A percentile compares a stretch with the other conserved stretches of the same genome.
Conservation (phyloP, 805 yeast genomes). For the Candida xyloterini region DNA sequence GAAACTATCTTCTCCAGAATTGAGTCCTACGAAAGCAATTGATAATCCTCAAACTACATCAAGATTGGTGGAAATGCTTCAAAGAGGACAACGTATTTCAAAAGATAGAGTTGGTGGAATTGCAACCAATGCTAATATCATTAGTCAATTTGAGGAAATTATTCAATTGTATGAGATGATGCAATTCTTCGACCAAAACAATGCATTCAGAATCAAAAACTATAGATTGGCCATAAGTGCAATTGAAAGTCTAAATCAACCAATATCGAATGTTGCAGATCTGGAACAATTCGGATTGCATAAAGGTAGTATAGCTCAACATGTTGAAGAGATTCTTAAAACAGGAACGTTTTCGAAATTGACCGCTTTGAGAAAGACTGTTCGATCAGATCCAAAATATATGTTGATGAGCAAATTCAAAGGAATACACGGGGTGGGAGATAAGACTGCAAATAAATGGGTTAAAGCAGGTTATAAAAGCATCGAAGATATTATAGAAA, state of each 20-base stretch:
- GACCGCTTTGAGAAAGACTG: conserved; percentile 11
- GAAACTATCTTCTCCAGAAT: not conserved
- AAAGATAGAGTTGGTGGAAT: conserved; percentile 2
- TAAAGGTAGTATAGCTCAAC: conserved; percentile 39
- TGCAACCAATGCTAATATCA: conserved; percentile 28
- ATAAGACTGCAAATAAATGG: conserved; percentile 38
- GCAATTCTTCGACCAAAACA: conserved; percentile 18
- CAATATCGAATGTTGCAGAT: conserved; percentile 35
- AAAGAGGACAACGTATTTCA: conserved; percentile 1
- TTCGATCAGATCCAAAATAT: conserved; percentile 23
- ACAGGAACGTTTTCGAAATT: conserved; percentile 34
- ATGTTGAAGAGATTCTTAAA: conserved; percentile 44
- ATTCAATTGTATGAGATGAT: conserved; percentile 27
- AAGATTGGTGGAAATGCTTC: conserved; percentile 8
- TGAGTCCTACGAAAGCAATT: not conserved
- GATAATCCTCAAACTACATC: not conserved
- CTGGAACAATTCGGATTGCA: conserved; percentile 40
- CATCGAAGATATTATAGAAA: conserved; percentile 35
- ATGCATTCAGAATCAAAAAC: conserved; percentile 18
- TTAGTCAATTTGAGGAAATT: conserved; percentile 32
- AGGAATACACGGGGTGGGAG: conserved; percentile 51
- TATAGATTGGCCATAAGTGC: conserved; percentile 45
- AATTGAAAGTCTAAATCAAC: conserved; percentile 26
- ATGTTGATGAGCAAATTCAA: conserved; percentile 33
- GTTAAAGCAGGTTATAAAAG: conserved; percentile 36